Evolutionary conservation across 257 asterid species (phyloP).

Genomic region (Solanum bukasovii): DNA sequence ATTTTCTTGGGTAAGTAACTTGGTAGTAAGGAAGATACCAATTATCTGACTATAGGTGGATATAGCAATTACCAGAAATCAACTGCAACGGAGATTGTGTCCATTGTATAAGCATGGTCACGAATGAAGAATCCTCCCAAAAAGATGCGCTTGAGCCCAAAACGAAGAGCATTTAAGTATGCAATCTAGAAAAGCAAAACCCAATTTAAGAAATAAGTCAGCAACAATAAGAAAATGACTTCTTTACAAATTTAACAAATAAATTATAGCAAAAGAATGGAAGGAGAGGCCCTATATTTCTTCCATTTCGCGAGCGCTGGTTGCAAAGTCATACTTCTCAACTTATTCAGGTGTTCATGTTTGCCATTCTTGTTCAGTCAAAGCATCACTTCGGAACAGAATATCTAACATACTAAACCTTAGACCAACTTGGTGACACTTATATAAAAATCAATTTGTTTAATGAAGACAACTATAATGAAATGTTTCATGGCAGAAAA

Average conservation of each 20-base stretch:
- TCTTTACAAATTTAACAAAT: neutral
- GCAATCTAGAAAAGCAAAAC: constrained; percentile 47
- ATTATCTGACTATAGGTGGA: neutral
- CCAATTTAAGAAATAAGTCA: neutral
- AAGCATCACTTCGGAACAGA: neutral
- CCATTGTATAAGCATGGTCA: constrained; percentile 89
- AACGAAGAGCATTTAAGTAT: constrained; percentile 72
- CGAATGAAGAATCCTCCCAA: constrained; percentile 94
- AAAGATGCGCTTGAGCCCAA: constrained; percentile 73
- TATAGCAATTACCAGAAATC: constrained; percentile 55
- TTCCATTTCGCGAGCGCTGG: neutral
- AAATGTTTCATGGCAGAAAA: neutral
- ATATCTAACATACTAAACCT: neutral
- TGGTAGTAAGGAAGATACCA: neutral
- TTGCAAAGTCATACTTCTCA: neutral
- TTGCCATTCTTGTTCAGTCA: neutral
- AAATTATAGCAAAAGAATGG: neutral
- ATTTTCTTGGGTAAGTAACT: neutral
- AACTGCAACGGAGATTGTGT: constrained; percentile 89
- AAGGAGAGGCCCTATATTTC: neutral
- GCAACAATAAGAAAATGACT: neutral
- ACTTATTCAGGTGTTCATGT: neutral
- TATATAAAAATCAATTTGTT: neutral
- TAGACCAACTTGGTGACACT: neutral
- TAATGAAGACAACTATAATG: neutral